A percentile compares a stretch with the other conserved stretches of the same genome.
phyloP scores from a whole-genome alignment of 1,139 yeast genomes.

The Ogataea hybrid region DNA sequence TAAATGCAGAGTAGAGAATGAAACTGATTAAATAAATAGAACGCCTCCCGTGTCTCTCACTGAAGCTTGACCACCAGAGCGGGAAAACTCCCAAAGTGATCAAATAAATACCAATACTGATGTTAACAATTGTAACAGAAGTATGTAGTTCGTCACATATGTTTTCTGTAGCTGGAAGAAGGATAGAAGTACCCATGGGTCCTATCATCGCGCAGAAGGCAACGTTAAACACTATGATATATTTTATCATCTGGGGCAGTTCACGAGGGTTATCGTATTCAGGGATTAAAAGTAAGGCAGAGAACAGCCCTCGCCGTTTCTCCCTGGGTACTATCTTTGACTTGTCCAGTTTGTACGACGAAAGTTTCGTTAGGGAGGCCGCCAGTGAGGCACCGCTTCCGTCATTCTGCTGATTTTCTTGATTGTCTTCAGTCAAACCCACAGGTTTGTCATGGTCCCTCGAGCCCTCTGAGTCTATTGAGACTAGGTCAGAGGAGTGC shows the following conservation, averaged over 20 bases:
- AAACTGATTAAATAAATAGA: conserved; percentile 71
- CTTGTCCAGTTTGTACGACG: conserved; percentile 26
- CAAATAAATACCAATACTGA: conserved; percentile 78
- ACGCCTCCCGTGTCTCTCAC: conserved; percentile 75
- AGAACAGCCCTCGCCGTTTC: conserved; percentile 54
- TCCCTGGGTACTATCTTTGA: conserved; percentile 37
- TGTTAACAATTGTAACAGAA: conserved; percentile 57
- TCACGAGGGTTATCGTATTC: conserved; percentile 74
- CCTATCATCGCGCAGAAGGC: conserved; percentile 79
- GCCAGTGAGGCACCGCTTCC: not conserved
- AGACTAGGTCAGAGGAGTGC: conserved; percentile 2
- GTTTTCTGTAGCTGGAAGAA: conserved; percentile 74
- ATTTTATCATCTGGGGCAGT: conserved; percentile 50
- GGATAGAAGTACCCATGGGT: conserved; percentile 89
- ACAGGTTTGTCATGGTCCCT: conserved; percentile 2
- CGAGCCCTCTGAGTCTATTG: conserved; percentile 8
- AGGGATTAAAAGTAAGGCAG: conserved; percentile 55
- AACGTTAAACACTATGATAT: conserved; percentile 57
- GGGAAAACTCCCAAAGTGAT: conserved; percentile 78
- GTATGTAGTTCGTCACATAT: conserved; percentile 57
- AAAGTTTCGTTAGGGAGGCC: conserved; percentile 13
- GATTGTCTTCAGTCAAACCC: conserved; percentile 1
- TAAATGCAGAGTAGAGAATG: conserved; percentile 57
- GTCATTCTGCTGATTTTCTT: not conserved
- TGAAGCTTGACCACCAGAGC: conserved; percentile 83